Base-by-base conservation (phyloP, 345 rosid species). In the Brassica nigra region DNA sequence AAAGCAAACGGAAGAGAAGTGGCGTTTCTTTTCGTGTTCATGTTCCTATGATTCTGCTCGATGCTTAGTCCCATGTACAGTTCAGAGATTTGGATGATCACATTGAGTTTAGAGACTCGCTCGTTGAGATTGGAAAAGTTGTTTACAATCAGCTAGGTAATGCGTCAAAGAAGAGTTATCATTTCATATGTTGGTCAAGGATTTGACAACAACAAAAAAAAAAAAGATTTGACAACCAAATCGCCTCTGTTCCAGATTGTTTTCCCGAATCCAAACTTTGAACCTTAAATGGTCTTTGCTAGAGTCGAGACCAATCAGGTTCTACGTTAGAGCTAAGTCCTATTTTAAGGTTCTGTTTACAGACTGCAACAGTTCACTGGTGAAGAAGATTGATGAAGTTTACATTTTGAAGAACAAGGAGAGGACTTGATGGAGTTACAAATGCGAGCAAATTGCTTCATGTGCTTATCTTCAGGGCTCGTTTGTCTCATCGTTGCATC, bases 101-200 rank as follows among this genome's bases (percentile, higher is more conserved):
- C 27, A 23, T 23, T 23, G 27, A 23, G 27, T 23, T 23, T 23
- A 23, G 27, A 23, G 27, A 23, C 27, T 23, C 27, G 27, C 27
- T 23, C 27, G 27, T 23, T 23, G 27, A 23, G 27, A 23, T 23
- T 23, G 27, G 27, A 23, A 23, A 23, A 62, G n/a, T 31, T 33
- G 75, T 44, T 44, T 73, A 78, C 5, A 86, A 85, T 85, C 89
- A 90, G 82, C 86, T 90, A 16, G 78, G 72, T 94, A 89, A 82
- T 88, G 83, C 61, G 89, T 93, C 4, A 84, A 88, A 83, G 98
- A 91, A 52, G 98, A 95, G 81, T 83, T 95, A 81, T 89, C 99
- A 12, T 95, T 87, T 74, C 87, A 94, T 66, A 86, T 94, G 47
- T 77, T 93, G 77, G 83, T 93, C 28, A 88, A 83, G 85, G 92